Percentiles rank a stretch among this genome's conserved stretches.
phyloP scores from a whole-genome alignment of 345 rosid genomes.

The Eucalyptus viminalis region DNA sequence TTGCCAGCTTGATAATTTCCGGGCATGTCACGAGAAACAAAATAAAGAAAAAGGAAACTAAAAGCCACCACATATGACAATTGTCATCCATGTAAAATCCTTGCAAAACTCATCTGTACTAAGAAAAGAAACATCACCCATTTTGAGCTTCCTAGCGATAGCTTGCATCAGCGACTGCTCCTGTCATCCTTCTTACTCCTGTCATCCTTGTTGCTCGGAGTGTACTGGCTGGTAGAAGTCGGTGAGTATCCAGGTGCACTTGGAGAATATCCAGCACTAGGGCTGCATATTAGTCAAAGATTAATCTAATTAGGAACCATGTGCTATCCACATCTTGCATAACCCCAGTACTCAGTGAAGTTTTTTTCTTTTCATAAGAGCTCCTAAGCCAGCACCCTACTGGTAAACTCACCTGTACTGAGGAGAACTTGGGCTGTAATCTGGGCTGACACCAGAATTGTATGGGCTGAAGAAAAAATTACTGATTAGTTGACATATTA shows the following conservation, averaged over 20 bases:
- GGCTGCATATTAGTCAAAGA: constrained; percentile 11
- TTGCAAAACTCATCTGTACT: not conserved
- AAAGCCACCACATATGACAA: not conserved
- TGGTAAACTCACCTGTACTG: constrained; percentile 29
- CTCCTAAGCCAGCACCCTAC: not conserved
- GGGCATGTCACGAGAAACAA: not conserved
- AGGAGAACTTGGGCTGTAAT: constrained; percentile 72
- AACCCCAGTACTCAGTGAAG: not conserved
- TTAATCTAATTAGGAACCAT: not conserved
- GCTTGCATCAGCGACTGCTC: not conserved
- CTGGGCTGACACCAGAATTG: constrained; percentile 61
- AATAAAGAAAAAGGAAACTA: not conserved
- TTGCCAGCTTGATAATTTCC: not conserved
- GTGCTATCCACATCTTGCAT: not conserved
- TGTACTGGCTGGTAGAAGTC: constrained; percentile 68
- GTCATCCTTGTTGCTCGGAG: constrained; percentile 46
- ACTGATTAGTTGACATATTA: not conserved
- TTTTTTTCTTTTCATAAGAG: not conserved
- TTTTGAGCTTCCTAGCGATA: not conserved
- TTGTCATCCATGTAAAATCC: not conserved
- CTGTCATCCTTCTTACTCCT: constrained; percentile 24
- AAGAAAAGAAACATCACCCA: not conserved
- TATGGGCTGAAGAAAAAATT: constrained; percentile 38
- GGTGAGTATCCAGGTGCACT: constrained; percentile 80
- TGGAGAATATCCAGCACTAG: constrained; percentile 83